Base-by-base conservation (phyloP, 179 eudicot species). In the Spergularia azorica region DNA sequence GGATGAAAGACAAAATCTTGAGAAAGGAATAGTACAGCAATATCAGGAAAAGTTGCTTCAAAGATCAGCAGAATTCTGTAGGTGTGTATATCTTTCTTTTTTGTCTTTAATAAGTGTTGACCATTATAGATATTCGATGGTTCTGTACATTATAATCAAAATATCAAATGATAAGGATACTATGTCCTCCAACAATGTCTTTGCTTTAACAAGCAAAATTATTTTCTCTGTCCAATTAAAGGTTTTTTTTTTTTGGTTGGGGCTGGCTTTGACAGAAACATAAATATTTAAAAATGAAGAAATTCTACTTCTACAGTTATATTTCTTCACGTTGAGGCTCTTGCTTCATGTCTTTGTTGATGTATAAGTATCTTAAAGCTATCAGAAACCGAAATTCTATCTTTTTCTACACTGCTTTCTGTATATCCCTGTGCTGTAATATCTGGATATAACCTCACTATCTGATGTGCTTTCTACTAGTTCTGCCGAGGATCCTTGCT, bases 21-120 rank as follows among this genome's bases (percentile, higher is more conserved):
- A 84, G 73, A 93, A 90, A 81, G 98, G 95, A 79, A 84, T 95
- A 59, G 87, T 84, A 62, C 94, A 91, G 39, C 98, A 93, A 72
- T 79, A 87, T 78, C 93, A 91, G 83, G 87, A 85, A 80, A 80
- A 70, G 74, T 65, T 93, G 86, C 81, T 91, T 71, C 81, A 79
- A 58, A 87, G 74, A 54, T 89, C 88, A 20, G 81, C 87, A 50
- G 79, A 26, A 90, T 70, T 71, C 48, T 20, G 43, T 85, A 51
- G 90, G 97, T 90, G 78, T 67, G 8, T 71, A 16, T 26, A 16
- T 69, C 20, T 39, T 52, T 13, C 15, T 54, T 17, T 56, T 63
- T 9, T 5, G 12, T 18, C 10, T 17, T 59, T 60, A 17, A 20
- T 21, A 18, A 2, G 0, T 26, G 32, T 26, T 26, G 32, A 26